Evolutionary conservation across 2,329 filamentous ascomycete genomes (phyloP), one percentile per base, ranked within the genome.

Genomic region (Rhytidhysteron rufulum): DNA sequence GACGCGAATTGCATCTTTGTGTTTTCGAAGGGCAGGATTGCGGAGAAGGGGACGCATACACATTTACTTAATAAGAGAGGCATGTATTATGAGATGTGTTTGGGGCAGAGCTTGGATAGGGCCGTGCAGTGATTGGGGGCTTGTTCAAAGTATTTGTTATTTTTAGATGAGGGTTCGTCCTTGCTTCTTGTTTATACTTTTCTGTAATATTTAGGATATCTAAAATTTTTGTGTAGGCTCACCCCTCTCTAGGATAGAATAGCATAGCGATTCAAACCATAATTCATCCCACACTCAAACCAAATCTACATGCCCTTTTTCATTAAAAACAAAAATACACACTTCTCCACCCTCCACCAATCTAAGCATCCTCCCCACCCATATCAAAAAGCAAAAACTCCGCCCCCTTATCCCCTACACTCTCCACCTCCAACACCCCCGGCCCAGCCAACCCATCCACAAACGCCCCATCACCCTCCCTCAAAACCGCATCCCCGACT

Each of bases 381-480:
- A 75, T 70, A 45, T 75, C 71, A 39, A 75, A 75, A 38, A 75
- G 45, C 51, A 75, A 54, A 35, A 75, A 73, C 51, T 75, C 71
- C 0, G 70, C 71, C 4, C 59, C 44, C 53, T 60, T 68, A 10
- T 70, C 68, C 1, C 71, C 71, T 2, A 71, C 60, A 44, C 69
- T 74, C 52, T 72, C 67, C 10, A 75, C 63, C 39, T 67, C 65
- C 31, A 75, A 54, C 51, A 62, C 67, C 0, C 62, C 67, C 0
- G 69, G 69, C 0, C 70, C 69, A n/a, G 43, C 55, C 1, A 65
- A 62, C 5, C 60, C 63, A 5, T 83, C 80, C 5, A 94, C 69
- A 64, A 87, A 93, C 1, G 85, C 86, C 13, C 87, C 88, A 65
- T 95, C 88, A 0, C 88, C 88, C 66, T 94, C 88, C 1, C 69